A percentile compares a stretch with the other conserved stretches of the same genome.
Evolutionary conservation across 345 rosid genomes (phyloP).

Genomic region (Jatropha curcas): DNA sequence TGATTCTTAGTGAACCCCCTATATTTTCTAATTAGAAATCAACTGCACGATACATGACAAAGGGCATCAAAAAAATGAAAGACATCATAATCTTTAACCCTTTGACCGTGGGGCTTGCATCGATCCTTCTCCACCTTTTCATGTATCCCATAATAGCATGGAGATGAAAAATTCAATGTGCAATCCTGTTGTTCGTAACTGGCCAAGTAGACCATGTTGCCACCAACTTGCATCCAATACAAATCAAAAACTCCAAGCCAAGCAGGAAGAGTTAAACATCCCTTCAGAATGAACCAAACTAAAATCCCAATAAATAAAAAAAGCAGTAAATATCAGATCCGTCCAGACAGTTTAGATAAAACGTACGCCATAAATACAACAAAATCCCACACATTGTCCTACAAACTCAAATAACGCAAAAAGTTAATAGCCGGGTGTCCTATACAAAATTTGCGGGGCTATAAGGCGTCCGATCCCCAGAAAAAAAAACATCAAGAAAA

Average conservation of each 20-base stretch:
- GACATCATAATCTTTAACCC: conserved; percentile 30
- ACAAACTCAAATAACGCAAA: neutral
- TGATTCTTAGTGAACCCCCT: too few species aligned
- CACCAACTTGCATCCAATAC: conserved; percentile 72
- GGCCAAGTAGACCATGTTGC: conserved; percentile 79
- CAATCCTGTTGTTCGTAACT: conserved; percentile 91
- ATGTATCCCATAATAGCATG: conserved; percentile 78
- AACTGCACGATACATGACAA: neutral
- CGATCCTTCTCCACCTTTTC: conserved; percentile 69
- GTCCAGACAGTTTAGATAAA: too few species aligned
- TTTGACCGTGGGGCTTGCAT: conserved; percentile 39
- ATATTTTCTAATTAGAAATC: neutral
- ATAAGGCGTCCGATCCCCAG: conserved; percentile 70
- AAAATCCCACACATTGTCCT: too few species aligned
- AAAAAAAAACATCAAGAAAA: conserved; percentile 75
- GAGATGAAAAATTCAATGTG: conserved; percentile 97
- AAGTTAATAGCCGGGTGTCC: conserved; percentile 24
- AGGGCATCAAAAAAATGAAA: neutral
- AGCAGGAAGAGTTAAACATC: neutral
- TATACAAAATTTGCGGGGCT: conserved; percentile 90
- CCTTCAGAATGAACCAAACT: neutral
- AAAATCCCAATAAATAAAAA: neutral
- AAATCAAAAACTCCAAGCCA: conserved; percentile 11
- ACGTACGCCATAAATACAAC: neutral
- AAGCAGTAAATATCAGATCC: neutral